These are phyloP conservation scores for Viola odorata DNA, from an alignment of 345 rosid genomes.

Conservation along the genomic window DNA sequence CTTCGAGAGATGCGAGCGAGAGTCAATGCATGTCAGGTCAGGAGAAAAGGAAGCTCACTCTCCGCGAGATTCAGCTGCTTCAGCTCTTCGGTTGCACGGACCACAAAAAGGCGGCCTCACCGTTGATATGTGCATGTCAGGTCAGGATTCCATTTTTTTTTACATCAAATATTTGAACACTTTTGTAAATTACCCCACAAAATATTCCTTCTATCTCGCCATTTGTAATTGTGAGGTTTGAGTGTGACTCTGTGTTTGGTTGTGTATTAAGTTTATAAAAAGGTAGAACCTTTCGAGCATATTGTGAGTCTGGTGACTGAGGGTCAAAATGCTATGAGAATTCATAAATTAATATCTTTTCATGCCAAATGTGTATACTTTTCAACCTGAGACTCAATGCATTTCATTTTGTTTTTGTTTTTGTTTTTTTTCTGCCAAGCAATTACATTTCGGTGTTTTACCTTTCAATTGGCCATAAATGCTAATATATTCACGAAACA, in stretches of 20 bases:
- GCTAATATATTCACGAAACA: not conserved
- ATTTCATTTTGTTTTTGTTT: not conserved
- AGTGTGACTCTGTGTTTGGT: not conserved
- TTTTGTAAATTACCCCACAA: not conserved
- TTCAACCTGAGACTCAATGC: not conserved
- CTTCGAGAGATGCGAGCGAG: conserved; percentile 15
- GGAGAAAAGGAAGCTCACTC: conserved; percentile 50
- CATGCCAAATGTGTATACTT: not conserved
- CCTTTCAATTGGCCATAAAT: not conserved
- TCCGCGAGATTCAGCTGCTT: conserved; percentile 62
- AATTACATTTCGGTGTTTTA: too few relatives aligned
- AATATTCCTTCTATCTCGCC: not conserved
- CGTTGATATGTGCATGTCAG: conserved; percentile 57
- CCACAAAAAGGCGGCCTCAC: conserved; percentile 36
- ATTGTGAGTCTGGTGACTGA: too few relatives aligned
- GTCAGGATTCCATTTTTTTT: not conserved
- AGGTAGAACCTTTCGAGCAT: not conserved
- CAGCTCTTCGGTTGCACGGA: conserved; percentile 53
- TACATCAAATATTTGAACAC: not conserved
- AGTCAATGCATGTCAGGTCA: conserved; percentile 15
- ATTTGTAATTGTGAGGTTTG: not conserved
- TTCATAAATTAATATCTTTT: not conserved
- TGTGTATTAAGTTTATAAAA: too few relatives aligned
- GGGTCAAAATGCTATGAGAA: too few relatives aligned
- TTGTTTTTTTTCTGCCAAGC: too few relatives aligned